phyloP scores from a whole-genome alignment of 1,284 basidiomycete genomes.

The Sporisorium graminicola region DNA sequence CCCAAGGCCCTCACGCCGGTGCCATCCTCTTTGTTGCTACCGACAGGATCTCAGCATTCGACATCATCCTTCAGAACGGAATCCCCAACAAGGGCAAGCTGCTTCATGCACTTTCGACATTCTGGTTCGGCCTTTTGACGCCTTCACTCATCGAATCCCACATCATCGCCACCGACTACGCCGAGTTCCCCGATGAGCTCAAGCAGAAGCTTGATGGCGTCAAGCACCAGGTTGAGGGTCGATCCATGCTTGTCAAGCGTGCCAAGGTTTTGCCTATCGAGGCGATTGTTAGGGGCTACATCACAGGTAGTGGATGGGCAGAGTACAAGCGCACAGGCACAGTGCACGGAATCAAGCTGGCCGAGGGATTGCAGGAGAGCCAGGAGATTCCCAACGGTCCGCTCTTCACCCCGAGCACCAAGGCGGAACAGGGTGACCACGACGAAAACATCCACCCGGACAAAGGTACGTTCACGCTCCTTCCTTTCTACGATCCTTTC shows the following conservation, averaged over 20 bases:
- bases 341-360: slow-evolving; percentile 86
- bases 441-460: slow-evolving; percentile 98
- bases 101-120: slow-evolving; percentile 88
- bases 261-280: slow-evolving; percentile 94
- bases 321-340: slow-evolving; percentile 92
- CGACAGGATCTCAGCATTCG: slow-evolving; percentile 96
- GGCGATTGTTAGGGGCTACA: slow-evolving; percentile 94
- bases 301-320: slow-evolving; percentile 95
- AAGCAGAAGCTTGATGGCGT: slow-evolving; percentile 42
- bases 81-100: slow-evolving; percentile 94
- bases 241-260: slow-evolving; percentile 90
- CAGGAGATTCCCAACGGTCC: slow-evolving; percentile 75
- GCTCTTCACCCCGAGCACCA: slow-evolving; percentile 95
- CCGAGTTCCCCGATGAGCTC: slow-evolving; percentile 56
- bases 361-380: slow-evolving; percentile 85
- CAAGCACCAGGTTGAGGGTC: slow-evolving; percentile 78
- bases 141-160: slow-evolving; percentile 63
- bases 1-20: slow-evolving; percentile 47
- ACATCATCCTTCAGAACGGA: slow-evolving; percentile 79
- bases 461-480: slow-evolving; percentile 69
- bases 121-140: slow-evolving; percentile 87
- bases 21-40: slow-evolving; percentile 86
- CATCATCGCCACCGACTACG: slow-evolving; percentile 60
- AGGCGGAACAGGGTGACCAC: slow-evolving; percentile 92
- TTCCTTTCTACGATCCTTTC: not conserved